Evolutionary conservation across 768 basidiomycete species (phyloP).

Genomic region (Tulasnella sp.): DNA sequence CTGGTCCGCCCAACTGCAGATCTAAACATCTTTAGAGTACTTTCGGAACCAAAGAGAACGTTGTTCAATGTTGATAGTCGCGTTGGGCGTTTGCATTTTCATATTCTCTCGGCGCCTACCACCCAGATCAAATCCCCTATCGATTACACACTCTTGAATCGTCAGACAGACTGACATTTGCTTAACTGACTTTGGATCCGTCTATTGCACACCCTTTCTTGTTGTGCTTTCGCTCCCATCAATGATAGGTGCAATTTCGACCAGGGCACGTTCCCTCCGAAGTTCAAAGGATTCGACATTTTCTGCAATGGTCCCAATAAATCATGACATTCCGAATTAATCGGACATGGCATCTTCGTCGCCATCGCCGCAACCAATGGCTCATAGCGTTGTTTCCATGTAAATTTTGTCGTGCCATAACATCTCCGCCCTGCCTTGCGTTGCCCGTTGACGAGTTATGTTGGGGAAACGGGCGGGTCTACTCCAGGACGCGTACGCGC

Average conservation of each 20-base stretch:
- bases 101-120: not conserved
- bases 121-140: not conserved
- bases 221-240: not conserved
- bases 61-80: not conserved
- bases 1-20: not conserved
- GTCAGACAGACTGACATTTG: not conserved
- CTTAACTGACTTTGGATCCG: not conserved
- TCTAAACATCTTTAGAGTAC: not conserved
- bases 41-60: not conserved
- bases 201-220: not conserved
- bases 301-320: not conserved
- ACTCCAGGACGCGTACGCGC: not conserved
- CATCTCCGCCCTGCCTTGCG: not conserved
- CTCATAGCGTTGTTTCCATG: not conserved
- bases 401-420: not conserved
- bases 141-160: not conserved
- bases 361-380: not conserved
- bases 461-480: not conserved
- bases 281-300: not conserved
- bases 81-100: not conserved
- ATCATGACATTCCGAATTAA: not conserved
- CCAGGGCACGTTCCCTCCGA: conserved; percentile 1
- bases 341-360: not conserved
- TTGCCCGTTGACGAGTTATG: not conserved
- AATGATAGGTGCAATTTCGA: not conserved